phyloP scores from a whole-genome alignment of 352 stramenopile genomes.

The Pythium rishiriense region DNA sequence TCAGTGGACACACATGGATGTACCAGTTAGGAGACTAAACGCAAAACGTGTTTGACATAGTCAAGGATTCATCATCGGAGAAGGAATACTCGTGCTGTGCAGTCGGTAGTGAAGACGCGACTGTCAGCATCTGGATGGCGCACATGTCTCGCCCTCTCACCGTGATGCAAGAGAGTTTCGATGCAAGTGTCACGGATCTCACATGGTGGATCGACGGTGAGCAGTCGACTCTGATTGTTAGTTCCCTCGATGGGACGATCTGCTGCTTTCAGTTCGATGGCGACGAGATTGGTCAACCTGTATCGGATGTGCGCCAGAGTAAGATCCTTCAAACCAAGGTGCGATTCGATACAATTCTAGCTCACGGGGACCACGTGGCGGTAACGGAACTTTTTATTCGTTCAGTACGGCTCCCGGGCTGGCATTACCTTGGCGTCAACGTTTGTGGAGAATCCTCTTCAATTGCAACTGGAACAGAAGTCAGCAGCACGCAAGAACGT shows the following conservation, averaged over 20 bases:
- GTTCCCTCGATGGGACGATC: conserved; percentile 79
- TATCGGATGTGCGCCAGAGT: conserved; percentile 74
- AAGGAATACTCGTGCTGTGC: conserved; percentile 87
- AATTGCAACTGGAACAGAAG: conserved; percentile 79
- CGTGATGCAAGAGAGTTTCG: conserved; percentile 84
- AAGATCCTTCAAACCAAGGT: conserved; percentile 83
- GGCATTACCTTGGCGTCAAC: conserved; percentile 80
- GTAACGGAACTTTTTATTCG: neutral
- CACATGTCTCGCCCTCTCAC: conserved; percentile 73
- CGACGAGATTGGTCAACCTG: conserved; percentile 66
- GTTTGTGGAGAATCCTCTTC: conserved; percentile 77
- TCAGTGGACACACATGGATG: neutral
- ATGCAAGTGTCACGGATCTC: conserved; percentile 81
- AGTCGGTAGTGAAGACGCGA: conserved; percentile 79
- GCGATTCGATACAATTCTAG: neutral
- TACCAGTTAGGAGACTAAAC: neutral
- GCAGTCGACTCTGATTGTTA: conserved; percentile 63
- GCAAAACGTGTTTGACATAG: conserved; percentile 26
- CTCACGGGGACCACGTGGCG: neutral
- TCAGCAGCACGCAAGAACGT: conserved; percentile 27
- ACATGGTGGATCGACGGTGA: conserved; percentile 53
- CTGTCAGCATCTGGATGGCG: conserved; percentile 84
- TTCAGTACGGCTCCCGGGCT: conserved; percentile 78
- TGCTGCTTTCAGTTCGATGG: conserved; percentile 80
- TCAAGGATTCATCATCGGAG: conserved; percentile 51